A percentile compares a stretch with the other conserved stretches of the same genome.
Evolutionary conservation across 257 asterid genomes (phyloP).

Genomic region (Solanum stenotomum): DNA sequence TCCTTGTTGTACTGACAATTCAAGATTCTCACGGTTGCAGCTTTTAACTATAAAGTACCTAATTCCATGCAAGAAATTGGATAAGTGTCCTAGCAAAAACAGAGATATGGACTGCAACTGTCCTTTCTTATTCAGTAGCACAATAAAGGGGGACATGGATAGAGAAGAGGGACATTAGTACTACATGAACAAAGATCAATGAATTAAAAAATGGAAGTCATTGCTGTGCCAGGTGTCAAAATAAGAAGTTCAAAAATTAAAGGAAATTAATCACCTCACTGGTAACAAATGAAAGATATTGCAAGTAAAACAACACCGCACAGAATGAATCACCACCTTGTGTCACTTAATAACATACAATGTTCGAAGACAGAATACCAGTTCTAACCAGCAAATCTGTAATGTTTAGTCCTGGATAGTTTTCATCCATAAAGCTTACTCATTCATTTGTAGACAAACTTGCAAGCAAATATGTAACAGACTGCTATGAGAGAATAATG

Average conservation of each 20-base stretch:
- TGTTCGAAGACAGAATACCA: neutral
- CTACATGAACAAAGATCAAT: neutral
- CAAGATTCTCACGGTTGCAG: slow-evolving; percentile 96
- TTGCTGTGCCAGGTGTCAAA: neutral
- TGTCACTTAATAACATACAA: neutral
- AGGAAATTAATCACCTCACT: neutral
- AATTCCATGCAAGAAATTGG: slow-evolving; percentile 27
- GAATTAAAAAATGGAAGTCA: neutral
- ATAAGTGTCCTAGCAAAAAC: slow-evolving; percentile 12
- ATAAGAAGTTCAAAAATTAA: neutral
- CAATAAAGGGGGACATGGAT: neutral
- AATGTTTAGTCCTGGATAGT: neutral
- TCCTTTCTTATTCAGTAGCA: neutral
- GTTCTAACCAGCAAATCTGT: neutral
- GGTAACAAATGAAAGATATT: neutral
- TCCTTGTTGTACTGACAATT: slow-evolving; percentile 94
- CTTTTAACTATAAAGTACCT: slow-evolving; percentile 98
- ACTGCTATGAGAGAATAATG: neutral
- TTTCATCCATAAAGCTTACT: neutral
- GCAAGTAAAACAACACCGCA: neutral
- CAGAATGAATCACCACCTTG: neutral
- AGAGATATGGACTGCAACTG: neutral
- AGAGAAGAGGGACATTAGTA: neutral
- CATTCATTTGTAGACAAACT: neutral
- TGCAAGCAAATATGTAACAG: neutral